These are phyloP conservation scores for Cnidoscolus chayamansa DNA, from an alignment of 441 rosid genomes.

Conservation along the genomic window DNA sequence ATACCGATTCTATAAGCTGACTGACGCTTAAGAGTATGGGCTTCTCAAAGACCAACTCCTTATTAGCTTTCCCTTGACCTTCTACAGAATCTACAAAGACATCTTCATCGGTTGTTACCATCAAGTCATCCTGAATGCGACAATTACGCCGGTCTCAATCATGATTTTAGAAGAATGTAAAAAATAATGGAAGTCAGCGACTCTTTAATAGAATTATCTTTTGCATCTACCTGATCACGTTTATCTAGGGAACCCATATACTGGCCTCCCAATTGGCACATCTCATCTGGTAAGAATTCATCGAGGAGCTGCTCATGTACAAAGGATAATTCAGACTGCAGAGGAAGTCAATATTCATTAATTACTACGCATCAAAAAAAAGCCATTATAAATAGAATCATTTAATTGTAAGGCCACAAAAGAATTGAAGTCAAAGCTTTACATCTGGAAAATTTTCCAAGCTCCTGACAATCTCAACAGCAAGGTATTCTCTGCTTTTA, in stretches of 20 bases:
- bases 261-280: conserved; percentile 70
- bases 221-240: conserved; percentile 35
- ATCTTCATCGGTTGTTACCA: conserved; percentile 44
- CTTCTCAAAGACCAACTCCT: conserved; percentile 27
- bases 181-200: conserved; percentile 14
- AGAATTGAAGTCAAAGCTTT: conserved; percentile 33
- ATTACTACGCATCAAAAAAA: neutral
- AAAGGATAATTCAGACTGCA: conserved; percentile 57
- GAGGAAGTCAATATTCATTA: conserved; percentile 22
- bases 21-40: conserved; percentile 47
- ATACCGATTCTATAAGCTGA: conserved; percentile 70
- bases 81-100: conserved; percentile 40
- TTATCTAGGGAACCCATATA: conserved; percentile 36
- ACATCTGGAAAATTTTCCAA: conserved; percentile 60
- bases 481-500: conserved; percentile 59
- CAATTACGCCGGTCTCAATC: conserved; percentile 15
- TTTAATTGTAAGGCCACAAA: neutral
- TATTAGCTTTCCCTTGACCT: conserved; percentile 30
- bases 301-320: conserved; percentile 52
- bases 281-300: conserved; percentile 81
- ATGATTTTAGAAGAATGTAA: conserved; percentile 8
- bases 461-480: conserved; percentile 66
- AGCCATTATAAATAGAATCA: neutral
- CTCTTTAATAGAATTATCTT: conserved; percentile 34
- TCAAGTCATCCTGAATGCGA: conserved; percentile 36